Evolutionary conservation across 1,284 basidiomycete species (phyloP), one percentile per base, ranked within the genome.

Genomic region (Mycena sp.): DNA sequence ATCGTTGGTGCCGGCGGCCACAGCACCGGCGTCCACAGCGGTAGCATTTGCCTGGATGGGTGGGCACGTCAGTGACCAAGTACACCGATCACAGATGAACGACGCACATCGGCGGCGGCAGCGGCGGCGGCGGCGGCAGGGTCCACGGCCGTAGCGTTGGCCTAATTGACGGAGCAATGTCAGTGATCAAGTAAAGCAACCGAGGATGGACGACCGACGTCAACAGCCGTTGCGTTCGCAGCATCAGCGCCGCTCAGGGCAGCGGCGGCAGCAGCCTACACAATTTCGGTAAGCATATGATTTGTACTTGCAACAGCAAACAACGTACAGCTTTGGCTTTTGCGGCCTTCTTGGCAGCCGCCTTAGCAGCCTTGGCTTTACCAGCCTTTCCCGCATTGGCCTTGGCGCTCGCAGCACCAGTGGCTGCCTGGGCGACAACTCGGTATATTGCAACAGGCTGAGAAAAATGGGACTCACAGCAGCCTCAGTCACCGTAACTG

Each of bases 221-320:
- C 50, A n/a, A 48, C 28, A 17, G 62, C 50, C 29, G 61, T 35
- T 14, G 70, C 52, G 29, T 43, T 45, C n/a, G 32, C 64, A 52
- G 55, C 45, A 19, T 30, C 64, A 52, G 55, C 45, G 17, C 53
- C 40, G 49, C 23, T 60, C 2, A 44, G 43, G 17, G 56, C 49
- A 38, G 55, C 51, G 10, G 49, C 56, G 44, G 59, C 55, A 12
- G 53, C 32, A 14, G 28, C 9, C 26, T 30, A 4, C 4, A 9
- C 16, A 26, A 26, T n/a, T 14, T 44, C 19, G 30, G 38, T 17
- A 29, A 12, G 17, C 10, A 26, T 30, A 2, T 17, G 4, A 14
- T 12, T 6, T 14, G 32, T 17, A 35, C 23, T 25, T 21, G 40
- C 45, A 16, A 37, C 25, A 21, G 30, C 12, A 12, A 29, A 25